Conservation (phyloP, 2,329 filamentous ascomycete genomes). For the Ampelomyces quisqualis region DNA sequence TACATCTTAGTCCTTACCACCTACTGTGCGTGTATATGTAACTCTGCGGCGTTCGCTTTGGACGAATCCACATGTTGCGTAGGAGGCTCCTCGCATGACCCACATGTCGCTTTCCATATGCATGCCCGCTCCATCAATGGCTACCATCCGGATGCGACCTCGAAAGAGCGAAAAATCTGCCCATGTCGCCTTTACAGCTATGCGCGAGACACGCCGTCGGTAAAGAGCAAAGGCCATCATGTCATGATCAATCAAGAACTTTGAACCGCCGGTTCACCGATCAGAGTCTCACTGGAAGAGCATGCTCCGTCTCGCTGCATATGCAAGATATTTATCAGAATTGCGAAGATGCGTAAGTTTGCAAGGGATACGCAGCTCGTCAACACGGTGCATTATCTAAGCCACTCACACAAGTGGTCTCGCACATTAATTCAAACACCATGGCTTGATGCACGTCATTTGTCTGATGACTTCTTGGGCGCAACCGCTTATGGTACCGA, state of each 20-base stretch:
- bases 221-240: no score
- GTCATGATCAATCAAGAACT: no score
- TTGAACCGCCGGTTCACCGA: conserved; percentile 17
- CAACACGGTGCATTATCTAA: conserved; percentile 1
- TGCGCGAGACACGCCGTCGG: conserved; percentile 23
- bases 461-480: no score
- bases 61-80: not conserved
- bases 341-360: conserved; percentile 6
- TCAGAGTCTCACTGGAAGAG: conserved; percentile 10
- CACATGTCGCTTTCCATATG: not conserved
- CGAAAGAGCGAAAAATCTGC: not conserved
- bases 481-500: no score
- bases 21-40: not conserved
- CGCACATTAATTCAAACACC: no score
- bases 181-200: conserved; percentile 12
- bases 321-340: no score
- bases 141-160: not conserved
- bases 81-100: not conserved
- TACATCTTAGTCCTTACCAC: conserved; percentile 7
- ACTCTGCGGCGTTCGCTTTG: not conserved
- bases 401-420: no score
- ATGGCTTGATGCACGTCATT: no score
- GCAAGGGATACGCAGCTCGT: conserved; percentile 4
- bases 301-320: conserved; percentile 5
- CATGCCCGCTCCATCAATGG: not conserved